Percentiles rank a stretch among this genome's conserved stretches.
Evolutionary conservation across 495 filamentous ascomycete species (phyloP).

Genomic region (Aspergillus baeticus): DNA sequence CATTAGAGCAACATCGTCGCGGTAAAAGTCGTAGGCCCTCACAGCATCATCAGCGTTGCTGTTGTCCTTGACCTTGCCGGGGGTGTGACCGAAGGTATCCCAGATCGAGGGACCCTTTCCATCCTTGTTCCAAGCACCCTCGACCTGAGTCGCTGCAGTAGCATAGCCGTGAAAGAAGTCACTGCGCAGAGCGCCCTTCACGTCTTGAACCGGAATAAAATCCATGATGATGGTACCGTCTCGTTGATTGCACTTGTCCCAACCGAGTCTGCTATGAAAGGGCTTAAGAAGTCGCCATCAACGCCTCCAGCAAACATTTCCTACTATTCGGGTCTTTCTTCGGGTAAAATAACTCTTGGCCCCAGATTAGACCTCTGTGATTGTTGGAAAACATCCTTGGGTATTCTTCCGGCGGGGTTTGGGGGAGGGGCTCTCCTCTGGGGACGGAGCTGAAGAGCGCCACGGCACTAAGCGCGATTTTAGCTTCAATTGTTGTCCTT

Average conservation of each 20-base stretch:
- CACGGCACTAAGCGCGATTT: neutral
- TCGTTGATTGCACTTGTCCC: neutral
- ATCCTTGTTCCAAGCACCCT: constrained; percentile 64
- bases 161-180: constrained; percentile 40
- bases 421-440: neutral
- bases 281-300: neutral
- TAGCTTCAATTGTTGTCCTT: no score
- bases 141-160: constrained; percentile 56
- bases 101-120: constrained; percentile 70
- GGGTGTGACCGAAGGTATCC: constrained; percentile 67
- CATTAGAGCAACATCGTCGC: constrained; percentile 69
- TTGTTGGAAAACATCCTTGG: constrained; percentile 15
- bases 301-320: neutral
- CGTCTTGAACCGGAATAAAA: constrained; percentile 29
- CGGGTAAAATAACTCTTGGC: constrained; percentile 10
- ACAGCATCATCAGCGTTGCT: constrained; percentile 65
- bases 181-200: constrained; percentile 27
- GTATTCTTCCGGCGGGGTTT: constrained; percentile 11
- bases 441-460: neutral
- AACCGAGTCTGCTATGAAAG: neutral
- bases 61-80: constrained; percentile 67
- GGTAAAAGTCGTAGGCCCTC: constrained; percentile 67
- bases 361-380: neutral
- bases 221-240: constrained; percentile 24
- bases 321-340: neutral